These are phyloP conservation scores for Boletus eberwhitei DNA, from an alignment of 768 basidiomycete genomes.

Conservation along the genomic window DNA sequence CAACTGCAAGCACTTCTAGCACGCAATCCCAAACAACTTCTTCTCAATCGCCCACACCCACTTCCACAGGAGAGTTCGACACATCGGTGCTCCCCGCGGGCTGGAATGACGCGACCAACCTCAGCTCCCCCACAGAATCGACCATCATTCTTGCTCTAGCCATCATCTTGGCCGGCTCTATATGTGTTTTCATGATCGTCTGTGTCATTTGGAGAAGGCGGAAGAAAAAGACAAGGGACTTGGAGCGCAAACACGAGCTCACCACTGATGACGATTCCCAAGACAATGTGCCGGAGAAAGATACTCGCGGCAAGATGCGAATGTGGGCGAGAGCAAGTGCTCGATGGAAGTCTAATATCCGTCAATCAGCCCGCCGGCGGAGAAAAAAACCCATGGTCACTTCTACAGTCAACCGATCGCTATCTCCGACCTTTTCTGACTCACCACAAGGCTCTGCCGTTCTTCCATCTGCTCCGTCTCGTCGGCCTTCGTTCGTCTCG, in stretches of 20 bases:
- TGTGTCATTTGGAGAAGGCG: constrained; percentile 58
- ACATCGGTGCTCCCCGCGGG: constrained; percentile 47
- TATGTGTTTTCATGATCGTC: constrained; percentile 57
- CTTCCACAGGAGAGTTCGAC: constrained; percentile 14
- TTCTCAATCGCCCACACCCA: constrained; percentile 12
- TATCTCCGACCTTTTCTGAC: constrained; percentile 19
- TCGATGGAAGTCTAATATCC: constrained; percentile 65
- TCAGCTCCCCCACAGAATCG: constrained; percentile 34
- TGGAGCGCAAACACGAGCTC: constrained; percentile 45
- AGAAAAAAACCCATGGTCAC: constrained; percentile 24
- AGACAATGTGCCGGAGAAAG: constrained; percentile 40
- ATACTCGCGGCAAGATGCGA: constrained; percentile 49
- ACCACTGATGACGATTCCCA: constrained; percentile 24
- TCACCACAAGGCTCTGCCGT: constrained; percentile 5
- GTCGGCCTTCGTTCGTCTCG: constrained; percentile 27
- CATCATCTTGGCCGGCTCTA: constrained; percentile 58
- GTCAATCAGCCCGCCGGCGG: constrained; percentile 58
- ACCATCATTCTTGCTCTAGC: constrained; percentile 54
- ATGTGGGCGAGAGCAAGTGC: constrained; percentile 64
- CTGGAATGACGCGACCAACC: constrained; percentile 37
- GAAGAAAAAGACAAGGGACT: constrained; percentile 41
- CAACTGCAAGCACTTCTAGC: constrained; percentile 3
- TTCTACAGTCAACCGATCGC: constrained; percentile 8
- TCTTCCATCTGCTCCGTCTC: constrained; percentile 19
- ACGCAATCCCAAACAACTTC: background rate